These are phyloP conservation scores for Erigeron philadelphicus DNA, from an alignment of 140 eudicot species.

Conservation along the genomic window DNA sequence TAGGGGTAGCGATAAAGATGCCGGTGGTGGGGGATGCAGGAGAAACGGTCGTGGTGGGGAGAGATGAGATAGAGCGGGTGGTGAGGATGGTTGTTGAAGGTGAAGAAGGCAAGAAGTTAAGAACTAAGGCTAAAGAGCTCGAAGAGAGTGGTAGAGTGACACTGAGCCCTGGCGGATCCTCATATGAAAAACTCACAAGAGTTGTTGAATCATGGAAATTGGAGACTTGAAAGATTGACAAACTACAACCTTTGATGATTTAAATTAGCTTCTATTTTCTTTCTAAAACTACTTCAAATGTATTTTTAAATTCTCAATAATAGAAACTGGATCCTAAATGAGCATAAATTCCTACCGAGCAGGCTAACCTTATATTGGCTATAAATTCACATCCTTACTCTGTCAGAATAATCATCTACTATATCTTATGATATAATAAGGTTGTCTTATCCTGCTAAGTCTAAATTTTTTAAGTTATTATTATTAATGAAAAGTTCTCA, in stretches of 20 bases:
- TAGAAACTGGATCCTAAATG: background rate
- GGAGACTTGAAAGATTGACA: background rate
- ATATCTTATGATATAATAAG: no score
- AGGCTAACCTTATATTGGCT: no score
- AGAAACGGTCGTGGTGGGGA: conserved; percentile 37
- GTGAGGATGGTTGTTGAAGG: conserved; percentile 49
- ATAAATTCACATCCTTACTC: background rate
- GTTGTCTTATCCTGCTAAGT: no score
- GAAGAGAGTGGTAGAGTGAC: conserved; percentile 31
- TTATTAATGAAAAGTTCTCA: no score
- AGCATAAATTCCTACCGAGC: no score
- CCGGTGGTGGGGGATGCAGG: conserved; percentile 22
- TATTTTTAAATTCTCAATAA: background rate
- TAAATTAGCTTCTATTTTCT: no score
- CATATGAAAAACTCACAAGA: conserved; percentile 25
- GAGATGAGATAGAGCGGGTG: conserved; percentile 41
- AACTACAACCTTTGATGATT: background rate
- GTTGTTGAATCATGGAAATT: conserved; percentile 32
- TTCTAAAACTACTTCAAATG: background rate
- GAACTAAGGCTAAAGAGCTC: conserved; percentile 36
- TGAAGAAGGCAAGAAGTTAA: conserved; percentile 39
- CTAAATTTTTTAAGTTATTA: no score
- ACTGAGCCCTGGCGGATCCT: conserved; percentile 32
- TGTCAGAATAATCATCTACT: no score
- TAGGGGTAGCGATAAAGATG: conserved; percentile 41